Evolutionary conservation across 257 asterid species (phyloP).

Genomic region (Penstemon davidsonii): DNA sequence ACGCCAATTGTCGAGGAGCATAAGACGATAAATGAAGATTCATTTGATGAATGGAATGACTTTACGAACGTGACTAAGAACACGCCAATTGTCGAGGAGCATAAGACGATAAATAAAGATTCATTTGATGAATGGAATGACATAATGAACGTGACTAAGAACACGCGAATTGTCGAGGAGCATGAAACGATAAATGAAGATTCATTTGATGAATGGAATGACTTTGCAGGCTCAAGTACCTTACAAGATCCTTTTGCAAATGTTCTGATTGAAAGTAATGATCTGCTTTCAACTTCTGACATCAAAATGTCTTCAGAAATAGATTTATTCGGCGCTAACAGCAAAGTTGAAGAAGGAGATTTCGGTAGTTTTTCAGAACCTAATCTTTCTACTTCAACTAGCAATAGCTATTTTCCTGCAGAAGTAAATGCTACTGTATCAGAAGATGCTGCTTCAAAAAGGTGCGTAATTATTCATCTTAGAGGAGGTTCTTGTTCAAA

Average conservation of each 20-base stretch:
- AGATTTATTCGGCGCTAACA: slow-evolving; percentile 43
- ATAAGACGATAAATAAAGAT: background rate
- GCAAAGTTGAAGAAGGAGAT: slow-evolving; percentile 42
- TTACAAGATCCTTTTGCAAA: slow-evolving; percentile 41
- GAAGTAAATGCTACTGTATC: slow-evolving; percentile 34
- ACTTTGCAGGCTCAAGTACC: slow-evolving; percentile 54
- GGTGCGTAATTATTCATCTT: slow-evolving; percentile 45
- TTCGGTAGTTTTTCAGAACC: slow-evolving; percentile 49
- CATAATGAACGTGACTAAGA: background rate
- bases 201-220: slow-evolving; percentile 46
- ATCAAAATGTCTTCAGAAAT: slow-evolving; percentile 35
- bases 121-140: slow-evolving; percentile 48
- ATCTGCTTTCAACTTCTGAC: slow-evolving; percentile 35
- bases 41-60: no score
- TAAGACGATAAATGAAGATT: no score
- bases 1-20: no score
- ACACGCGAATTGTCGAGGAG: no score
- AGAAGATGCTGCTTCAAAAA: slow-evolving; percentile 45
- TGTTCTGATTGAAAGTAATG: slow-evolving; percentile 34
- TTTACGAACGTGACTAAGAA: no score
- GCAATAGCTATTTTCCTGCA: slow-evolving; percentile 32
- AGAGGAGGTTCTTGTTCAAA: slow-evolving; percentile 11
- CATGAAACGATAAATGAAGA: background rate
- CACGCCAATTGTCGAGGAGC: no score
- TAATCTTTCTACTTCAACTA: slow-evolving; percentile 37